Evolutionary conservation across 2,329 filamentous ascomycete genomes (phyloP), one percentile per base, ranked within the genome.

Genomic region (Fusarium longipes): DNA sequence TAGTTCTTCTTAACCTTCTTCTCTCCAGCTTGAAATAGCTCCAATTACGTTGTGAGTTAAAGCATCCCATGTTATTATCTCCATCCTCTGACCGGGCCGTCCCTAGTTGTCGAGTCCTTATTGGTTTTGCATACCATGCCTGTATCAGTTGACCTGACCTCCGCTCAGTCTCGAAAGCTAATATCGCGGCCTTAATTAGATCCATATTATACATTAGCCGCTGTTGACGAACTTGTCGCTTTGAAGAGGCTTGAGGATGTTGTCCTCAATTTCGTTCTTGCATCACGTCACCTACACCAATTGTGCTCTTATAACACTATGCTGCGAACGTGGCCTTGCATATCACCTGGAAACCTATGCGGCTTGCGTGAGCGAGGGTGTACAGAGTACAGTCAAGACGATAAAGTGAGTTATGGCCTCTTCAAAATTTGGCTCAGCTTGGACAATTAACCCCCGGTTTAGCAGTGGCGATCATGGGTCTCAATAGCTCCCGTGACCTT

Each of bases 401-500:
- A 68, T 72, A 67, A 68, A 52, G 56, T 38, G 43, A 40, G 38
- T 64, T 52, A 50, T 64, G 58, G 49, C 29, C 38, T 65, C 36
- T 50, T 53, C 22, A 32, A 52, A 45, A 43, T 47, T 56, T 39
- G 44, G 47, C 47, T 57, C 47, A 52, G 64, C 60, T 43, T 57
- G 36, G 67, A 64, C 51, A 56, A 39, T 30, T 65, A 33, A 35
- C 45, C 70, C 71, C 63, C 60, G 43, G 70, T 65, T 63, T 73
- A 73, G 70, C 52, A 64, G 57, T 65, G 71, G 58, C 67, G 71
- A 73, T 73, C 71, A 65, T 73, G 64, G 56, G 68, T 63, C 68
- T 58, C 65, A 45, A 67, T 58, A 38, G 33, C 59, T 67, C 71
- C 70, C 66, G 71, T 73, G 71, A 74, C 68, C 68, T 65, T 57